Evolutionary conservation across 2,329 filamentous ascomycete species (phyloP).

Genomic region (Beauveria rudraprayagi): DNA sequence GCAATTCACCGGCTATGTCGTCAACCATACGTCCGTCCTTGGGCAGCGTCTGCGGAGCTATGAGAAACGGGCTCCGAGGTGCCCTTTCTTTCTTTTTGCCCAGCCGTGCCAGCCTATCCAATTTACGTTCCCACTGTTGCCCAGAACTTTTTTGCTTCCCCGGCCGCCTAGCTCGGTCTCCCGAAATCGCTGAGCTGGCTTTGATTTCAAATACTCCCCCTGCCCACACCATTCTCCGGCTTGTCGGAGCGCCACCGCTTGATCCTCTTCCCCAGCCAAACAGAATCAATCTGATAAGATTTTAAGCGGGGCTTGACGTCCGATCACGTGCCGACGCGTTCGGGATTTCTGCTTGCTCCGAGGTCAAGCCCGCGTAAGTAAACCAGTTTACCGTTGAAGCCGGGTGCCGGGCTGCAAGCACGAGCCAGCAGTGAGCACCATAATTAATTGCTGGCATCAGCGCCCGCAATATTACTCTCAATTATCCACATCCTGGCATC

Average conservation of each 20-base stretch:
- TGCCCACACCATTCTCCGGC: neutral
- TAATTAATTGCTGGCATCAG: neutral
- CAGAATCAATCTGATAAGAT: constrained; percentile 13
- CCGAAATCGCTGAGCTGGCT: constrained; percentile 1
- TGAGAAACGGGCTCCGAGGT: neutral
- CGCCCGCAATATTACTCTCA: neutral
- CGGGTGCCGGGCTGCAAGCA: neutral
- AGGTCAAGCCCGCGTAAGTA: neutral
- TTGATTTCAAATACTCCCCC: constrained; percentile 10
- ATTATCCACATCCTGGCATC: neutral
- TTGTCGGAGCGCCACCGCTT: neutral
- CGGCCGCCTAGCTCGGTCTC: neutral
- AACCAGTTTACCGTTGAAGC: neutral
- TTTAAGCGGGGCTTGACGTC: constrained; percentile 1
- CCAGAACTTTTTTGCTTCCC: neutral
- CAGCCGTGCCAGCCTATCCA: too few species aligned
- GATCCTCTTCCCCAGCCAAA: constrained; percentile 9
- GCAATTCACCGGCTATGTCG: constrained; percentile 7
- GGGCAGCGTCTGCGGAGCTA: constrained; percentile 2
- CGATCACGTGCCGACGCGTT: constrained; percentile 12
- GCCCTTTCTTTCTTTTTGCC: neutral
- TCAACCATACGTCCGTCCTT: neutral
- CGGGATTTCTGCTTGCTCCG: neutral
- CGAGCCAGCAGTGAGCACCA: neutral
- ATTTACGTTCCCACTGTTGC: neutral